A percentile compares a stretch with the other conserved stretches of the same genome.
Conservation (phyloP, 202 grass and related monocot genomes). For the Saccharum hybrid region DNA sequence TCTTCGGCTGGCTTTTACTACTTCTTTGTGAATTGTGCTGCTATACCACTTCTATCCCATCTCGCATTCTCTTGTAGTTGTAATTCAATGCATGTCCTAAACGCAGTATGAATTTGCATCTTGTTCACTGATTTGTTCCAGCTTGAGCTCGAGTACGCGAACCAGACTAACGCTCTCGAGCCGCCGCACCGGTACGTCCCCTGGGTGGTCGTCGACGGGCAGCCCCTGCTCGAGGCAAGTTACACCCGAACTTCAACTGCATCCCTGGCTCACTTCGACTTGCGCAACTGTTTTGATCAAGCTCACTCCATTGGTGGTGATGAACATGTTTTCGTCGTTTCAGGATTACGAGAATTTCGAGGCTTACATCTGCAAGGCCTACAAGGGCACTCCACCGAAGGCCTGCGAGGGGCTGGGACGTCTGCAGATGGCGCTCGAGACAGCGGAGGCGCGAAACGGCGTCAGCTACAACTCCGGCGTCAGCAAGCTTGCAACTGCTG, state of each 20-base stretch:
- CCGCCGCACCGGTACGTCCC: conserved; percentile 86
- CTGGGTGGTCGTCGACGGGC: conserved; percentile 87
- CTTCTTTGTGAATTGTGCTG: not conserved
- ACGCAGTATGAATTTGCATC: not conserved
- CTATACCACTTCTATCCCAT: not conserved
- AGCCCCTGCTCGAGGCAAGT: conserved; percentile 73
- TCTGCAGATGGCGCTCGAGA: not conserved
- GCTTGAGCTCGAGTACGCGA: conserved; percentile 79
- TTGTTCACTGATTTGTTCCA: conserved; percentile 35
- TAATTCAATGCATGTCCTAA: not conserved
- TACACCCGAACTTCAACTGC: not conserved
- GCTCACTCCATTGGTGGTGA: not conserved
- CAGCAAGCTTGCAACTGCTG: not conserved
- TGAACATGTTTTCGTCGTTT: conserved; percentile 4
- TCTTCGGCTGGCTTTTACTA: not conserved
- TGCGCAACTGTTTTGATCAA: not conserved
- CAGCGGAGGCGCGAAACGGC: conserved; percentile 31
- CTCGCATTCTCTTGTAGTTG: not conserved
- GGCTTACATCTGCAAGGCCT: conserved; percentile 76
- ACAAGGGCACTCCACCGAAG: conserved; percentile 66
- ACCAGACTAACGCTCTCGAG: conserved; percentile 66
- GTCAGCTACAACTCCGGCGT: conserved; percentile 52
- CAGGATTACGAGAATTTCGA: conserved; percentile 84
- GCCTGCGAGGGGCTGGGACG: conserved; percentile 46
- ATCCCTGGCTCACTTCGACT: not conserved